Percentiles rank a stretch among this genome's conserved stretches.
Conservation (phyloP, 257 asterid genomes). For the Capsicum baccatum region DNA sequence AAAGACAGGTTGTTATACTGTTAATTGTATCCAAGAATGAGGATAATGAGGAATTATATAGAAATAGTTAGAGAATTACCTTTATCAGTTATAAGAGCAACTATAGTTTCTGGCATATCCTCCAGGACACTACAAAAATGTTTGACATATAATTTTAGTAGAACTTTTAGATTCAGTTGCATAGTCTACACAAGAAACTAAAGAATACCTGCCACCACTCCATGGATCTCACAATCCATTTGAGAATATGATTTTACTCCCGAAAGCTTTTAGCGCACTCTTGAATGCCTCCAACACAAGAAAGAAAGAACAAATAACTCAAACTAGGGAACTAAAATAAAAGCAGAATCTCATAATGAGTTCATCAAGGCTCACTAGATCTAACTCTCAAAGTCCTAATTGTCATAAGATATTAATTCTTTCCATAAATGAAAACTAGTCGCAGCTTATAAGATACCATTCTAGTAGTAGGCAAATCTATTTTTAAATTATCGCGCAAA, state of each 20-base stretch:
- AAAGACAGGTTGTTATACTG: neutral
- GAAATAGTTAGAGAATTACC: slow-evolving; percentile 46
- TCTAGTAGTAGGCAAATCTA: neutral
- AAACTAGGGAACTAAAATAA: slow-evolving; percentile 19
- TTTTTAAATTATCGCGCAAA: too few species aligned
- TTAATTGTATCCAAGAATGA: neutral
- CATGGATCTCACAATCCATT: slow-evolving; percentile 94
- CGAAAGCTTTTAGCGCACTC: slow-evolving; percentile 60
- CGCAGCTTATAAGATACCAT: neutral
- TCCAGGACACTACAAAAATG: slow-evolving; percentile 71
- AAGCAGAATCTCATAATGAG: neutral
- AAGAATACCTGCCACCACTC: slow-evolving; percentile 89
- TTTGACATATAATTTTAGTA: slow-evolving; percentile 26
- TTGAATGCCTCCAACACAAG: slow-evolving; percentile 60
- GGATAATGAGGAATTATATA: slow-evolving; percentile 12
- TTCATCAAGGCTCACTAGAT: slow-evolving; percentile 11
- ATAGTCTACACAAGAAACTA: slow-evolving; percentile 14
- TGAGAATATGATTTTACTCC: slow-evolving; percentile 93
- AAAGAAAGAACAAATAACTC: slow-evolving; percentile 29
- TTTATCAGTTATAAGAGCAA: slow-evolving; percentile 76
- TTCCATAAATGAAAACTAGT: neutral
- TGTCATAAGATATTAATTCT: neutral
- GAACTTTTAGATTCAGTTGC: slow-evolving; percentile 19
- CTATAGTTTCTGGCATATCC: slow-evolving; percentile 72
- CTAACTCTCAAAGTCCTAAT: neutral